phyloP scores from a whole-genome alignment of 257 asterid species.

The Petrea volubilis region DNA sequence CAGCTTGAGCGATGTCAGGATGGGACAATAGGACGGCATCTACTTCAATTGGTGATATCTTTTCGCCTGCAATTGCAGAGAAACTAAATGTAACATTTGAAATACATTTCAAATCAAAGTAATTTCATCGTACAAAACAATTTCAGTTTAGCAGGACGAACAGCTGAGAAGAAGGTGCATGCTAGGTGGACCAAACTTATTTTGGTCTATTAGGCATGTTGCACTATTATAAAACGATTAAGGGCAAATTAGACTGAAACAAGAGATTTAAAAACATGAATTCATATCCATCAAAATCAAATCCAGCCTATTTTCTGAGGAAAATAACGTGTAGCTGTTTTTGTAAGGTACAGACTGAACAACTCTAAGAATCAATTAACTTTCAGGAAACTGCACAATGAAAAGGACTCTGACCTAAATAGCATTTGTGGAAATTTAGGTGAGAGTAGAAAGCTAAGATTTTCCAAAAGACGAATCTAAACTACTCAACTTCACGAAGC shows the following conservation, averaged over 20 bases:
- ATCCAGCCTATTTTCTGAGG: too few relatives aligned
- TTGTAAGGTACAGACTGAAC: too few relatives aligned
- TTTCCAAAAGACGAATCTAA: background rate
- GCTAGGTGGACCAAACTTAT: background rate
- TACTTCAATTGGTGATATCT: constrained; percentile 96
- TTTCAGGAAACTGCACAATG: too few relatives aligned
- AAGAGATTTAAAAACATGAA: background rate
- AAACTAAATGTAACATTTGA: background rate
- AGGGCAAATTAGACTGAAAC: background rate
- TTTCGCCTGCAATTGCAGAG: constrained; percentile 65
- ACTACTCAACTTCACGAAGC: background rate
- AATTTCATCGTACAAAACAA: background rate
- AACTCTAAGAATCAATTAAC: too few relatives aligned
- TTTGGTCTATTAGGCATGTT: background rate
- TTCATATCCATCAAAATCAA: background rate
- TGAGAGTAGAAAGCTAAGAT: background rate
- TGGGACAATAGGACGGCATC: constrained; percentile 86
- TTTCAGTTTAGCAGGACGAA: background rate
- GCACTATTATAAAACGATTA: background rate
- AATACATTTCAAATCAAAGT: background rate
- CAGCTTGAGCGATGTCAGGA: constrained; percentile 83
- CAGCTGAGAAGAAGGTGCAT: background rate
- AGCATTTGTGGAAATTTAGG: background rate
- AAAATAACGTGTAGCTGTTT: too few relatives aligned
- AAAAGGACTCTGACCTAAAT: background rate